Evolutionary conservation across 352 stramenopile species (phyloP), one percentile per base, ranked within the genome.

Genomic region (Albugo candida): DNA sequence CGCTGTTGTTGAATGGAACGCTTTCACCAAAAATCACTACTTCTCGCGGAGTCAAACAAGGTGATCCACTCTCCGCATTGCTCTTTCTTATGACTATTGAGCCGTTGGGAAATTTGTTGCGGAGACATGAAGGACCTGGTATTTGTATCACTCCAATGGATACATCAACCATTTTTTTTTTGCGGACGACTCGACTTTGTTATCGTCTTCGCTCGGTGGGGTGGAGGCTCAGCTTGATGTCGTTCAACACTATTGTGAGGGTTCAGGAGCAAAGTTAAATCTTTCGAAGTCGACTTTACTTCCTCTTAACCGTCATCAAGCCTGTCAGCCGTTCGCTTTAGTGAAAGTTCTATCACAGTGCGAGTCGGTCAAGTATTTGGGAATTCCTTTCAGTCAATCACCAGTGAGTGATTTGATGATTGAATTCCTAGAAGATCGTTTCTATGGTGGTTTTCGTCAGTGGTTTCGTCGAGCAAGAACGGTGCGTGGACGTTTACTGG

Each of bases 171-270:
- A 43, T 3, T 24, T 34, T 45, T 56, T 56, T 47, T 56, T 53
- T 17, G 51, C 51, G 13, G 51, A 56, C 20, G 51, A 56, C 37
- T 53, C 51, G 17, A 56, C 45, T 3, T n/a, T 56, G 13, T 40
- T 56, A 13, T 41, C 34, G 11, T 39, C 34, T 19, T 53, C 45
- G 13, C 34, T 53, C 20, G 5, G 36, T 41, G 35, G 19, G 19
- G 18, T 51, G 27, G 36, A 57, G n/a, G 19, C 36, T 16, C 44
- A 57, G 16, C 34, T 57, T 2, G 45, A n/a, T 18, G 43, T 57
- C 24, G 51, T 53, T 13, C 39, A 51, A 2, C 21, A 45, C 13
- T 53, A 53, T 19, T 57, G 51, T 21, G 20, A 42, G 1, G 36
- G 21, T 10, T 57, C 51, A 20, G 31, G 49, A 10, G 40, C 47